phyloP scores from a whole-genome alignment of 1,284 basidiomycete species.

The Leccinum fallax region DNA sequence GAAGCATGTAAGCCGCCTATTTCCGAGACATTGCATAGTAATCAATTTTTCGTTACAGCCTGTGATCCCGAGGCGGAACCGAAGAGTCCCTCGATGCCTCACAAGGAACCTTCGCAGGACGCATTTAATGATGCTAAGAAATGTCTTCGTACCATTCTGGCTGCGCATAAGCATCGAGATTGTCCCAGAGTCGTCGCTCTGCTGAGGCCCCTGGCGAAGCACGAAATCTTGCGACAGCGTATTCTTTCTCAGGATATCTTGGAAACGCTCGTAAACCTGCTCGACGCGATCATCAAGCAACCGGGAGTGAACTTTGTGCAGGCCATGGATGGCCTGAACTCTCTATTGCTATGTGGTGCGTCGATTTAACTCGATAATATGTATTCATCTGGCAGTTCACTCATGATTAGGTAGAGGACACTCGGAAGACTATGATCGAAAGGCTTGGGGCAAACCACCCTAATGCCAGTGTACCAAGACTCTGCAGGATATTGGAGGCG shows the following conservation, averaged over 20 bases:
- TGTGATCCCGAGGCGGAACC: background rate
- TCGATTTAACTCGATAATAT: background rate
- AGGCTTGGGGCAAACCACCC: constrained; percentile 8
- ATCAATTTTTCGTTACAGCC: constrained; percentile 3
- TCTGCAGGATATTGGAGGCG: constrained; percentile 17
- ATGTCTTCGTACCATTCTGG: constrained; percentile 15
- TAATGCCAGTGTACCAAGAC: constrained; percentile 4
- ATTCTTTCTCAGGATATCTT: constrained; percentile 22
- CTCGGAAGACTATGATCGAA: constrained; percentile 4
- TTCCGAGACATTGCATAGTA: background rate
- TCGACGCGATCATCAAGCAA: constrained; percentile 15
- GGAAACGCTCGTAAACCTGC: constrained; percentile 14
- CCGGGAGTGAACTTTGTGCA: constrained; percentile 17
- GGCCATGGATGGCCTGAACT: constrained; percentile 28
- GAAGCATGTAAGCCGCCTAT: constrained; percentile 22
- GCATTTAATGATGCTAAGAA: constrained; percentile 12
- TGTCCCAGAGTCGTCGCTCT: constrained; percentile 28
- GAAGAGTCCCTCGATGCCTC: background rate
- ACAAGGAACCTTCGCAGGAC: background rate
- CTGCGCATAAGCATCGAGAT: constrained; percentile 16
- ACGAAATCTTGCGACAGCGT: constrained; percentile 11
- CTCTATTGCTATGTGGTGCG: constrained; percentile 16
- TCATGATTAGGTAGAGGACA: constrained; percentile 17
- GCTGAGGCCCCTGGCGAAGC: constrained; percentile 22
- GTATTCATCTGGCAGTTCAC: background rate